phyloP scores from a whole-genome alignment of 768 basidiomycete genomes.

The Asterophora lycoperdoides region DNA sequence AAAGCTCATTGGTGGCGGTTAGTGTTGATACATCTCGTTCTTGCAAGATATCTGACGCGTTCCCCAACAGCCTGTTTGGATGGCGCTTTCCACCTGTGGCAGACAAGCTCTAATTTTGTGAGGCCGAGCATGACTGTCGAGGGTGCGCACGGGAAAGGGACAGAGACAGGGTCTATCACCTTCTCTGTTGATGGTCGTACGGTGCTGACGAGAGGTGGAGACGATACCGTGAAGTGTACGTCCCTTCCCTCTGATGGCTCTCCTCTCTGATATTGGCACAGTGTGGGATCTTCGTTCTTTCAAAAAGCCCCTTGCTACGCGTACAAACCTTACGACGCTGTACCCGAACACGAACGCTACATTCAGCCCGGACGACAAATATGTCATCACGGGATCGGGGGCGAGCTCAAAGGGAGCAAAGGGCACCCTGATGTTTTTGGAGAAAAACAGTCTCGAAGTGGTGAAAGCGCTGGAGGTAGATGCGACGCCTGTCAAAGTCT shows the following conservation, averaged over 20 bases:
- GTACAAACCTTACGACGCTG: conserved; percentile 60
- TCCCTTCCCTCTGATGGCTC: conserved; percentile 16
- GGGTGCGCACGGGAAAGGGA: conserved; percentile 81
- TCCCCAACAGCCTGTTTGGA: conserved; percentile 74
- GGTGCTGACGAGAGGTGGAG: conserved; percentile 85
- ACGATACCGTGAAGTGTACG: conserved; percentile 94
- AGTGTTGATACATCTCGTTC: conserved; percentile 14
- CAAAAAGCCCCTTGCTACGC: conserved; percentile 80
- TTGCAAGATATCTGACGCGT: neutral
- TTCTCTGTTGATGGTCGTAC: conserved; percentile 89
- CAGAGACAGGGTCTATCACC: conserved; percentile 80
- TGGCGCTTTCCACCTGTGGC: conserved; percentile 93
- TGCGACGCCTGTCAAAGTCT: conserved; percentile 81
- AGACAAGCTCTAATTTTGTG: conserved; percentile 87
- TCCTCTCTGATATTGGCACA: conserved; percentile 25
- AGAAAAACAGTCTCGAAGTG: conserved; percentile 64
- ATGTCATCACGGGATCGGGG: conserved; percentile 80
- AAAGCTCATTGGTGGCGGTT: conserved; percentile 85
- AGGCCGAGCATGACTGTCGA: conserved; percentile 85
- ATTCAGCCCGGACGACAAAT: conserved; percentile 93
- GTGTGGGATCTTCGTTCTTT: conserved; percentile 95
- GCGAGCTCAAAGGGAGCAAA: conserved; percentile 60
- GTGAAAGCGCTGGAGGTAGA: conserved; percentile 66
- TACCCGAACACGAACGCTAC: conserved; percentile 93
- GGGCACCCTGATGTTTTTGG: conserved; percentile 72